Percentiles rank a stretch among this genome's conserved stretches.
phyloP scores from a whole-genome alignment of 768 basidiomycete species.

The Rossbeevera mucosa region DNA sequence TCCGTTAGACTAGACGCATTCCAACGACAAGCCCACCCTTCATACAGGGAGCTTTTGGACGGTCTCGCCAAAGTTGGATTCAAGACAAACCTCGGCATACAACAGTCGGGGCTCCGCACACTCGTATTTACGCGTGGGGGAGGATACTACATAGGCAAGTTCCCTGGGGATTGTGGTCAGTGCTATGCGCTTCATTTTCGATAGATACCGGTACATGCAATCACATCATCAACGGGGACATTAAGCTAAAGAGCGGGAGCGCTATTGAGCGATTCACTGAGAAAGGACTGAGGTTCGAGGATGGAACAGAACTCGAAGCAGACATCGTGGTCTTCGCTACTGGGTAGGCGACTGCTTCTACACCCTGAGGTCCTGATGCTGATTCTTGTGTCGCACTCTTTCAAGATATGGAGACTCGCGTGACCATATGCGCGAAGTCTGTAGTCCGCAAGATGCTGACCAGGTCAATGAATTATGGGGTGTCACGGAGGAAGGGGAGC shows the following conservation, averaged over 20 bases:
- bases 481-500: slow-evolving; percentile 60
- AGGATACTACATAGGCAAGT: slow-evolving; percentile 39
- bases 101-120: slow-evolving; percentile 31
- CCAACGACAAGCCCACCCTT: background rate
- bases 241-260: slow-evolving; percentile 48
- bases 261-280: slow-evolving; percentile 29
- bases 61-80: slow-evolving; percentile 37
- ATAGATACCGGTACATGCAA: slow-evolving; percentile 39
- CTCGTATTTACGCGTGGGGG: slow-evolving; percentile 30
- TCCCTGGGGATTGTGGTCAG: no score
- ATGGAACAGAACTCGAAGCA: slow-evolving; percentile 29
- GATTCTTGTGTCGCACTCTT: background rate
- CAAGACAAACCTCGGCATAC: slow-evolving; percentile 33
- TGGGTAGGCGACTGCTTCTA: slow-evolving; percentile 14
- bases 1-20: no score
- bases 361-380: background rate
- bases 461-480: slow-evolving; percentile 57
- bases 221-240: slow-evolving; percentile 42
- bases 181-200: background rate
- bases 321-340: slow-evolving; percentile 32
- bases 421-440: slow-evolving; percentile 38
- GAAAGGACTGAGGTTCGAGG: slow-evolving; percentile 26
- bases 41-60: slow-evolving; percentile 32
- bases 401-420: slow-evolving; percentile 45
- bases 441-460: slow-evolving; percentile 42